Evolutionary conservation across 257 asterid species (phyloP).

Genomic region (Pogostemon cablin): DNA sequence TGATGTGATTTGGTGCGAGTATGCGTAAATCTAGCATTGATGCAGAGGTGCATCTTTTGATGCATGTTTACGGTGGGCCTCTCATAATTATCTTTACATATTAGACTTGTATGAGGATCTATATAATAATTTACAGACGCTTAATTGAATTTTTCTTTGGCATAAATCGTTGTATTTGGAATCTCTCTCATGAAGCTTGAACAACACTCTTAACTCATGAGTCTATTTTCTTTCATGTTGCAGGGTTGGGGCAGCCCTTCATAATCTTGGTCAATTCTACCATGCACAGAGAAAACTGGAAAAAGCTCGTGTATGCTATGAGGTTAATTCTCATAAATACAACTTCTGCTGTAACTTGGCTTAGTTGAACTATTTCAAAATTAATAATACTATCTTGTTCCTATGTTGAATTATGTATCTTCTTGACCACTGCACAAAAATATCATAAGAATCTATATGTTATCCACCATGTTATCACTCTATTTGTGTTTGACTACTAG

Average conservation of each 20-base stretch:
- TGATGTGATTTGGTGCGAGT: slow-evolving; percentile 3
- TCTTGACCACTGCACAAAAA: slow-evolving; percentile 7
- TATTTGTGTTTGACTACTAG: slow-evolving; percentile 7
- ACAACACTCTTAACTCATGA: slow-evolving; percentile 16
- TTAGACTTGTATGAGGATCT: slow-evolving; percentile 17
- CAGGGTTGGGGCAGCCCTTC: slow-evolving; percentile 98
- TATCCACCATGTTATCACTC: neutral
- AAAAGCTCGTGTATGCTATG: slow-evolving; percentile 75
- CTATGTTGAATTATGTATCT: slow-evolving; percentile 14
- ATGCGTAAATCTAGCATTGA: neutral
- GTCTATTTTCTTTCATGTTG: slow-evolving; percentile 18
- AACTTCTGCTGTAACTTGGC: slow-evolving; percentile 22
- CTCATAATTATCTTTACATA: neutral
- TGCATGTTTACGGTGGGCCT: slow-evolving; percentile 20
- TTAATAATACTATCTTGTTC: slow-evolving; percentile 19
- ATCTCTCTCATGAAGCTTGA: slow-evolving; percentile 29
- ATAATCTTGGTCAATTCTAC: slow-evolving; percentile 90
- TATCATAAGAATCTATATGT: slow-evolving; percentile 16
- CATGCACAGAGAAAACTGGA: slow-evolving; percentile 65
- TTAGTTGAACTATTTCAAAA: slow-evolving; percentile 18
- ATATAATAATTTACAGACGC: slow-evolving; percentile 21
- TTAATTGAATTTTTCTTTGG: slow-evolving; percentile 23
- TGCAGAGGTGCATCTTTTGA: slow-evolving; percentile 21
- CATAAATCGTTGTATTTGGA: slow-evolving; percentile 20
- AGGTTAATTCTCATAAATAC: slow-evolving; percentile 52